Percentiles rank a stretch among this genome's conserved stretches.
phyloP scores from a whole-genome alignment of 306 rosid species.

The Medicago truncatula region DNA sequence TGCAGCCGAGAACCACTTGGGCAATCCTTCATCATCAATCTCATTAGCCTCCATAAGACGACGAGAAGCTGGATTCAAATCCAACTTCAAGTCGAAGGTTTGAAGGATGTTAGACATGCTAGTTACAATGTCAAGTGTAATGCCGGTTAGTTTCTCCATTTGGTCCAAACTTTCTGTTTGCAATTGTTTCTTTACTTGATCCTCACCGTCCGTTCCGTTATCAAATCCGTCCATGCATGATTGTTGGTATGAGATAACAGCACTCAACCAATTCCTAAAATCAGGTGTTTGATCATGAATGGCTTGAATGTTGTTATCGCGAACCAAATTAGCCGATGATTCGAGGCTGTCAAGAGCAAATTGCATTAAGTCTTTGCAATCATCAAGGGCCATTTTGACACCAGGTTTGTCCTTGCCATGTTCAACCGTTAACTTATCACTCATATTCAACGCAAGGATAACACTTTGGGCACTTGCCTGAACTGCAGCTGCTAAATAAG shows the following conservation, averaged over 20 bases:
- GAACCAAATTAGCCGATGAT: slow-evolving; percentile 36
- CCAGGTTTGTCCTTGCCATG: slow-evolving; percentile 38
- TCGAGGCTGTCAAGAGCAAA: slow-evolving; percentile 60
- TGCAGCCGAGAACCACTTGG: slow-evolving; percentile 59
- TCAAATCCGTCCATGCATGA: slow-evolving; percentile 62
- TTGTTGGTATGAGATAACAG: slow-evolving; percentile 62
- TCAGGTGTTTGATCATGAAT: slow-evolving; percentile 51
- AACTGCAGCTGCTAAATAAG: slow-evolving; percentile 49
- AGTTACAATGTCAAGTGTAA: slow-evolving; percentile 62
- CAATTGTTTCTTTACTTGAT: slow-evolving; percentile 33
- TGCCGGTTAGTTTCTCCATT: slow-evolving; percentile 58
- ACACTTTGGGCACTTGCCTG: slow-evolving; percentile 45
- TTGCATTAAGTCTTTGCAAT: slow-evolving; percentile 69
- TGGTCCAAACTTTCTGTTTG: slow-evolving; percentile 24
- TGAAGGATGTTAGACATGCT: slow-evolving; percentile 44
- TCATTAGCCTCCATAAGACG: slow-evolving; percentile 54
- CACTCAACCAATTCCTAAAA: slow-evolving; percentile 71
- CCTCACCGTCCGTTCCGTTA: slow-evolving; percentile 28
- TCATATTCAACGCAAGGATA: slow-evolving; percentile 54
- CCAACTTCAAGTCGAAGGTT: slow-evolving; percentile 48
- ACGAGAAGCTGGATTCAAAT: slow-evolving; percentile 52
- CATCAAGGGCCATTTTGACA: slow-evolving; percentile 62
- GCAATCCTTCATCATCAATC: slow-evolving; percentile 50
- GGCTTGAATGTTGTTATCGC: slow-evolving; percentile 39
- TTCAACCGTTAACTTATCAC: slow-evolving; percentile 48